These are phyloP conservation scores for Yamadazyma sp. DNA, from an alignment of 805 yeast species.

Conservation along the genomic window DNA sequence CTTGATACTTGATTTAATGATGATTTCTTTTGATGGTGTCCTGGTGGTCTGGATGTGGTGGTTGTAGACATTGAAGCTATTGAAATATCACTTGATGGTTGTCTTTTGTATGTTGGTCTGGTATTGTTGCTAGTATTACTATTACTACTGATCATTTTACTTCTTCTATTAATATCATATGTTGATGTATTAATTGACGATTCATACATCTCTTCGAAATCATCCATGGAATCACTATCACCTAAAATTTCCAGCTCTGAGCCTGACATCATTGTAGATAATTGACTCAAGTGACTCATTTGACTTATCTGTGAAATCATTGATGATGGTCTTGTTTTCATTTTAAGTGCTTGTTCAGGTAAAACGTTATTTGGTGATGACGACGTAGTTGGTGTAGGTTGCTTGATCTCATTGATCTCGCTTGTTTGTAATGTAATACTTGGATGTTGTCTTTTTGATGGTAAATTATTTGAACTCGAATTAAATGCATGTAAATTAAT, in stretches of 20 bases:
- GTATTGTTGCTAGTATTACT: constrained; percentile 1
- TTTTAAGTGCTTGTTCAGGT: constrained; percentile 3
- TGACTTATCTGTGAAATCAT: constrained; percentile 40
- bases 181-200: constrained; percentile 33
- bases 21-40: constrained; percentile 19
- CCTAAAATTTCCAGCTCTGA: constrained; percentile 38
- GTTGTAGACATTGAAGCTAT: constrained; percentile 29
- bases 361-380: not conserved
- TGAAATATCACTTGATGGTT: constrained; percentile 35
- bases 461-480: not conserved
- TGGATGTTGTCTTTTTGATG: not conserved
- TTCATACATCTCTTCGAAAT: constrained; percentile 35
- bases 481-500: not conserved
- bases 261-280: constrained; percentile 41
- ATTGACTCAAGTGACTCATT: constrained; percentile 38
- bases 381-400: not conserved
- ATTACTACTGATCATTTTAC: too few species aligned
- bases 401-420: not conserved
- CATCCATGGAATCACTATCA: constrained; percentile 33
- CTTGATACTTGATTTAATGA: constrained; percentile 34
- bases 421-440: not conserved
- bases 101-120: constrained; percentile 32
- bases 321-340: constrained; percentile 36
- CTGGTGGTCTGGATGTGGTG: constrained; percentile 13
- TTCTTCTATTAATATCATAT: constrained; percentile 6